phyloP scores from a whole-genome alignment of 2,329 filamentous ascomycete genomes.

The Aspergillus aculeatus region DNA sequence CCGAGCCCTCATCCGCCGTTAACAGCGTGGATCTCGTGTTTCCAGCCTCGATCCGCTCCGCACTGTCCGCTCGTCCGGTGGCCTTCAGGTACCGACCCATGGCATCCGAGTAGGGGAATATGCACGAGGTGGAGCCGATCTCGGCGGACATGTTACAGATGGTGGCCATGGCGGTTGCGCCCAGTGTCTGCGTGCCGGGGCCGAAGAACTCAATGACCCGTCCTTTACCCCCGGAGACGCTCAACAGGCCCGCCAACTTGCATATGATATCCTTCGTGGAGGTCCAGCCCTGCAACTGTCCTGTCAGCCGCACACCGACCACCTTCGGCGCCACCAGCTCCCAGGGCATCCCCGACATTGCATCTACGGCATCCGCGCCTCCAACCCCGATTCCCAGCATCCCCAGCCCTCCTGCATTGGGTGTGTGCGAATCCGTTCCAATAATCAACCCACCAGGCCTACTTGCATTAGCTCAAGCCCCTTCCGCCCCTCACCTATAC shows the following conservation, averaged over 20 bases:
- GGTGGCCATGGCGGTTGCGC: slow-evolving; percentile 79
- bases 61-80: slow-evolving; percentile 83
- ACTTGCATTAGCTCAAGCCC: not conserved
- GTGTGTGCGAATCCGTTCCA: slow-evolving; percentile 93
- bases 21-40: slow-evolving; percentile 49
- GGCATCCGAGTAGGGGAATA: slow-evolving; percentile 94
- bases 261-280: slow-evolving; percentile 91
- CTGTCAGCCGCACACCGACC: slow-evolving; percentile 17
- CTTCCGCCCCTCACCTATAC: too few species aligned
- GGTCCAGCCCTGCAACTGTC: slow-evolving; percentile 74
- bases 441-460: slow-evolving; percentile 87
- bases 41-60: slow-evolving; percentile 50
- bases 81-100: slow-evolving; percentile 91
- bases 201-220: slow-evolving; percentile 60
- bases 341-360: slow-evolving; percentile 94
- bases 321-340: slow-evolving; percentile 86
- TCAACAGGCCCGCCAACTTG: slow-evolving; percentile 90
- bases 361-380: slow-evolving; percentile 94
- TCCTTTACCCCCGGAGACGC: slow-evolving; percentile 93
- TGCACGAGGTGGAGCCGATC: slow-evolving; percentile 71
- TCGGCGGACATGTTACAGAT: slow-evolving; percentile 66
- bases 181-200: slow-evolving; percentile 69
- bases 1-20: slow-evolving; percentile 81
- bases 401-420: slow-evolving; percentile 89
- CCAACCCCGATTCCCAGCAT: slow-evolving; percentile 93